Evolutionary conservation across 2,329 filamentous ascomycete genomes (phyloP).

Genomic region (Pseudofabraea citricarpa): DNA sequence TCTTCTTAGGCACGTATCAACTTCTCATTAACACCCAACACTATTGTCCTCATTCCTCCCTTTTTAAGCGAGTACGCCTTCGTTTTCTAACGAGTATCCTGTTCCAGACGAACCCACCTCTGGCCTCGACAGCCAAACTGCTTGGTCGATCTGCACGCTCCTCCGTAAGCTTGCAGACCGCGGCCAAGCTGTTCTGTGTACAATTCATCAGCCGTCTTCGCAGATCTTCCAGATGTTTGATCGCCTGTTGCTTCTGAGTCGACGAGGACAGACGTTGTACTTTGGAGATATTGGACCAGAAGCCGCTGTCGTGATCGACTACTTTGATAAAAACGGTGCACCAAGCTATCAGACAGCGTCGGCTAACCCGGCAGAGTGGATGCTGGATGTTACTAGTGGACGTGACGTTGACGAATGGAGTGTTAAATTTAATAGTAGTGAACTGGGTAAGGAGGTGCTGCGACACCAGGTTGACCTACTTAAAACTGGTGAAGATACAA

Average conservation of each 20-base stretch:
- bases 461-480: neutral
- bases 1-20: too few relatives aligned
- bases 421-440: neutral
- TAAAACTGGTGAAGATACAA: neutral
- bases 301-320: neutral
- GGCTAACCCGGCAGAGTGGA: neutral
- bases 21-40: too few relatives aligned
- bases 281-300: conserved; percentile 57
- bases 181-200: conserved; percentile 46
- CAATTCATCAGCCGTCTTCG: conserved; percentile 47
- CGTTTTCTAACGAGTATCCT: neutral
- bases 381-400: neutral
- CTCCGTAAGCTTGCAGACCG: conserved; percentile 51
- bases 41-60: too few relatives aligned
- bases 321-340: neutral
- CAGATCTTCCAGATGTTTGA: conserved; percentile 50
- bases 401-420: neutral
- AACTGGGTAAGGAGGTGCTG: neutral
- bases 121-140: conserved; percentile 56
- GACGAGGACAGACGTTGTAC: conserved; percentile 60
- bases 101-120: conserved; percentile 49
- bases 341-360: neutral
- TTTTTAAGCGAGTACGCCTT: neutral
- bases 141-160: conserved; percentile 56
- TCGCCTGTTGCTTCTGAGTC: conserved; percentile 55